Percentiles rank a stretch among this genome's conserved stretches.
Conservation (phyloP, 345 rosid genomes). For the sweet orange (Citrus sinensis) region DNA sequence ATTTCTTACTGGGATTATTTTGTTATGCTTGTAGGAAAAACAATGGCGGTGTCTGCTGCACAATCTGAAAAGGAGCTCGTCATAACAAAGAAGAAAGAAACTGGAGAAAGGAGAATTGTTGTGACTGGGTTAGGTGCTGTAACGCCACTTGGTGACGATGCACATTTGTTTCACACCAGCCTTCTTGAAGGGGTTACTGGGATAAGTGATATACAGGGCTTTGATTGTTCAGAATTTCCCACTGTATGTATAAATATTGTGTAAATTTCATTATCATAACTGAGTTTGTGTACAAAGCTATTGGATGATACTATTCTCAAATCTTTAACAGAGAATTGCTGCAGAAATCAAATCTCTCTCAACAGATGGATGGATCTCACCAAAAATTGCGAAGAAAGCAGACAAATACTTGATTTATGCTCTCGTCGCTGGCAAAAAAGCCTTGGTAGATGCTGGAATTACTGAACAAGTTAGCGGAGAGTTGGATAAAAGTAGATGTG, state of each 20-base stretch:
- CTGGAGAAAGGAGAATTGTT: slow-evolving; percentile 38
- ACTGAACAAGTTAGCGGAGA: slow-evolving; percentile 38
- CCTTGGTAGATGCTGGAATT: slow-evolving; percentile 54
- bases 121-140: slow-evolving; percentile 61
- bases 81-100: too few relatives aligned
- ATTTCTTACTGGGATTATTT: too few relatives aligned
- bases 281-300: background rate
- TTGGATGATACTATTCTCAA: too few relatives aligned
- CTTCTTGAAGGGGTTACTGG: slow-evolving; percentile 56
- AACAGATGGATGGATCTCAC: slow-evolving; percentile 49
- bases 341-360: slow-evolving; percentile 58
- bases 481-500: slow-evolving; percentile 47
- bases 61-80: slow-evolving; percentile 35
- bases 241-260: slow-evolving; percentile 25
- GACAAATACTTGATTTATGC: slow-evolving; percentile 59
- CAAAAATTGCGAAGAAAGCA: slow-evolving; percentile 49
- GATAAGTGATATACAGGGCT: slow-evolving; percentile 44
- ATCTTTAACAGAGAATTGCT: slow-evolving; percentile 42
- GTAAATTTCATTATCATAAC: background rate
- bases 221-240: slow-evolving; percentile 51
- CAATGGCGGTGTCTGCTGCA: slow-evolving; percentile 32
- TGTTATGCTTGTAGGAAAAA: background rate
- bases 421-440: slow-evolving; percentile 60
- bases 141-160: slow-evolving; percentile 52
- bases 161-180: slow-evolving; percentile 40